Evolutionary conservation across 164 flowering plant species (phyloP), one percentile per base, ranked within the genome.

Genomic region (Annona cherimola): DNA sequence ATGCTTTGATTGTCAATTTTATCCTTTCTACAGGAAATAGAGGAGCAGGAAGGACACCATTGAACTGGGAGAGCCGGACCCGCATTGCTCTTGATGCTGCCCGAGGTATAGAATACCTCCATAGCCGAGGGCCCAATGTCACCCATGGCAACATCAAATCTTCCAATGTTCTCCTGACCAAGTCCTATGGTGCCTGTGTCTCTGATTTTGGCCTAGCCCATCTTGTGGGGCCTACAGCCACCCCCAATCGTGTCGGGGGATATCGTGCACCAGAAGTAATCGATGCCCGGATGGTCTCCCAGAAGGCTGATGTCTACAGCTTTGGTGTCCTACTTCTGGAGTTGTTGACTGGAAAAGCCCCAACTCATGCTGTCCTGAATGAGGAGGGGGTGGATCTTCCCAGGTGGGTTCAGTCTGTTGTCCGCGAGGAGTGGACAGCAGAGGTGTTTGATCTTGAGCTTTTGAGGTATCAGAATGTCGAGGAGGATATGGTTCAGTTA

Each of bases 211-310:
- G 97, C 66, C 91, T 94, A 9, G 84, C 92, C 3, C 89, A 87
- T 19, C 81, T 94, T 61, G 89, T 81, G 2, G 85, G 84, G n/a
- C 83, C 71, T 41, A 61, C 79, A 43, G 72, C 93, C 35, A 76
- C 89, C 50, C 88, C 94, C 39, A 89, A 83, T 84, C 96, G 93
- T 18, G 74, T 88, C 43, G 86, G 83, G 20, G 97, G 96, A 26
- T 94, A 94, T 60, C 91, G 94, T n/a, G 98, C 98, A 5, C 98
- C 96, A 1, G 98, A 94, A 80, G 91, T 91, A 26, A 90, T 90
- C 0, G 94, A 91, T 66, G 74, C 86, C 67, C 90, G 81, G 61
- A 87, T 76, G 75, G 84, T 89, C 55, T 91, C 98, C 8, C 97
- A 88, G 59, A 91, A 90, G 73, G 96, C 94, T 0, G 98, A 94